Percentiles rank a stretch among this genome's conserved stretches.
Conservation (phyloP, 192 early-diverging fungal species). For the Coemansia guatemalensis region DNA sequence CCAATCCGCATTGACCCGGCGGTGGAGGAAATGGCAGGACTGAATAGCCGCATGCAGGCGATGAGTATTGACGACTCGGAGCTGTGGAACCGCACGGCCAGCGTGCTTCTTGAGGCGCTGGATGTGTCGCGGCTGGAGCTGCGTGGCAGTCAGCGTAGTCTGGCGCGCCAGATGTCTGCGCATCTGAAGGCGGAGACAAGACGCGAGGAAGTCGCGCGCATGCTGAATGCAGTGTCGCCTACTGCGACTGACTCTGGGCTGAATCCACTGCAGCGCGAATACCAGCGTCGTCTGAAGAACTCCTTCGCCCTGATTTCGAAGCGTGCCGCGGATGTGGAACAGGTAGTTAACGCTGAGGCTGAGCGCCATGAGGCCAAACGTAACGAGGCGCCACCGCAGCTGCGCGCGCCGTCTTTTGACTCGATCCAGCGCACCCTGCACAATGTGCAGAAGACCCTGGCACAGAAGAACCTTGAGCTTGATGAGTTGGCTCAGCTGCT, state of each 20-base stretch:
- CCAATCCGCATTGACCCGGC: constrained; percentile 38
- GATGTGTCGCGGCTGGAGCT: constrained; percentile 43
- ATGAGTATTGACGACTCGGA: constrained; percentile 45
- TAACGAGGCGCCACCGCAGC: constrained; percentile 15
- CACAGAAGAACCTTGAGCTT: constrained; percentile 51
- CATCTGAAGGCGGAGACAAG: constrained; percentile 40
- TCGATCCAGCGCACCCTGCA: constrained; percentile 52
- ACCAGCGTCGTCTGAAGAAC: constrained; percentile 32
- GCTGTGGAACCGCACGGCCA: constrained; percentile 39
- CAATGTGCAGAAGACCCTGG: constrained; percentile 39
- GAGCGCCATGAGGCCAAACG: constrained; percentile 16
- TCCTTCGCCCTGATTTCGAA: constrained; percentile 14
- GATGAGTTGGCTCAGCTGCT: constrained; percentile 36
- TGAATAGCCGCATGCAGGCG: constrained; percentile 16
- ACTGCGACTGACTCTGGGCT: constrained; percentile 24
- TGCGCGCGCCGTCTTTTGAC: constrained; percentile 40
- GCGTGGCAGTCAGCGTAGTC: constrained; percentile 29
- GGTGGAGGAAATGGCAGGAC: constrained; percentile 19
- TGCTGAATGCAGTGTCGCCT: constrained; percentile 19
- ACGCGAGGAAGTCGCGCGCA: constrained; percentile 38
- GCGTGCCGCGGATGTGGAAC: constrained; percentile 23
- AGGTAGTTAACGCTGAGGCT: constrained; percentile 21
- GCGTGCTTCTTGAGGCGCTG: constrained; percentile 43
- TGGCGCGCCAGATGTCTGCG: constrained; percentile 21
- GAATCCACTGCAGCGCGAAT: constrained; percentile 46